Base-by-base conservation (phyloP, 2,329 filamentous ascomycete species). In the Fusarium sp. region DNA sequence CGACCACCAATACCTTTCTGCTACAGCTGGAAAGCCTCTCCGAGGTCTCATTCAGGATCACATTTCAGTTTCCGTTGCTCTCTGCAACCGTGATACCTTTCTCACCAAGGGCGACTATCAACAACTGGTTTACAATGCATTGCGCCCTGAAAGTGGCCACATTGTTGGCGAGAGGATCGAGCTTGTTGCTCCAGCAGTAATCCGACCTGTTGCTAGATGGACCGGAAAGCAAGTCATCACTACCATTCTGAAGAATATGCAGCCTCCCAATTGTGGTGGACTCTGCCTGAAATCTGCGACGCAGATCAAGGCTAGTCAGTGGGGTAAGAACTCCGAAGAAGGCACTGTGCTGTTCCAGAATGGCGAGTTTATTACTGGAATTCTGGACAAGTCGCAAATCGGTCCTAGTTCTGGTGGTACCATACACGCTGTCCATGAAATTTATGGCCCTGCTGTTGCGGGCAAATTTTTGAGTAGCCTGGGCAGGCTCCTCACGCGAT, bases 31-130 rank as follows among this genome's bases (percentile, higher is more conserved):
- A 60, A 97, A 97, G 77, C 96, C 96, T 0, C 85, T 99, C 18
- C 88, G 96, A 85, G 96, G 96, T 88, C 84, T 99, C 54, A 99
- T 99, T 81, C 97, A 99, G 81, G 96, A 99, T 85, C 96, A 99
- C 80, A 92, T 99, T 65, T 98, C 95, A 5, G 95, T 99, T 78
- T 94, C 93, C 46, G 93, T 97, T 5, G 91, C 92, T 80, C 88
- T 99, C 60, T 97, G 94, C 61, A 97, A 91, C 80, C 91, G 93
- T 75, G 96, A 99, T 79, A 93, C 92, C 5, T 95, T 98, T 78
- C 97, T 98, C 77, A 91, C 91, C 67, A 88, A 92, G 60, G 92
- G 92, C 38, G 91, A 97, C 65, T 99, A 98, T 78, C 93, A 98
- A 69, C 92, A 98, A 78, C 84, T 99, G n/a, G 85, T 99, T 8